Base-by-base conservation (phyloP, 2,329 filamentous ascomycete species). In the Neofusicoccum parvum region DNA sequence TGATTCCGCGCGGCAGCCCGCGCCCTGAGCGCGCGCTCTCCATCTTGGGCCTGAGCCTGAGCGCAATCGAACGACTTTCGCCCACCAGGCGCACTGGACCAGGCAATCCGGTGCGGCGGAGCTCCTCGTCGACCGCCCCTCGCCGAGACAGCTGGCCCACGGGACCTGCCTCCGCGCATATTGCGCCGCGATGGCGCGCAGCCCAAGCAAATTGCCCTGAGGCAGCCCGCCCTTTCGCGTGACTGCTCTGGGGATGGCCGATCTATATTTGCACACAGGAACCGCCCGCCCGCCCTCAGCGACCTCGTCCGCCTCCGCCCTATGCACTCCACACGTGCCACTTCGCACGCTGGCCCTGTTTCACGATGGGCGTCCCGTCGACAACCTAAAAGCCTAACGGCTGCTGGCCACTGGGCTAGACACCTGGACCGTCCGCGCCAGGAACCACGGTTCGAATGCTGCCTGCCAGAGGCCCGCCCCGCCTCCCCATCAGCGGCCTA, bases 231-330 rank as follows among this genome's bases (percentile, higher is more conserved):
- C 34, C 36, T 36, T 15, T 37, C 27, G 17, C 32, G 27, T 62
- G 32, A 12, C 36, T 41, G 41, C 58, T 48, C 58, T 49, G 32
- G 15, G 59, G 32, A 62, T 39, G 53, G 53, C 14, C 53, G 53
- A 56, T 56, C 60, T 63, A 63, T 63, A 63, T 63, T 63, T 63
- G 60, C 60, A 63, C 20, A 12, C 27, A 17, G 20, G 45, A 27
- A 62, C 59, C 48, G 34, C 36, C 23, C 59, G 23, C 27, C 45
- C 36, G 37, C 20, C 36, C 36, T 23, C 27, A 43, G 11, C 27
- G 6, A 32, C 27, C 27, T 10, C 11, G 34, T 34, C 53, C 23
- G 48, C 11, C 53, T 27, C 53, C 39, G 54, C 54, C 54, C 54
- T 59, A 59, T 43, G 54, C 54, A 59, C 39, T 34, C 54, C 54